Conservation (phyloP, 768 basidiomycete species). For the Macrocybe gigantea region DNA sequence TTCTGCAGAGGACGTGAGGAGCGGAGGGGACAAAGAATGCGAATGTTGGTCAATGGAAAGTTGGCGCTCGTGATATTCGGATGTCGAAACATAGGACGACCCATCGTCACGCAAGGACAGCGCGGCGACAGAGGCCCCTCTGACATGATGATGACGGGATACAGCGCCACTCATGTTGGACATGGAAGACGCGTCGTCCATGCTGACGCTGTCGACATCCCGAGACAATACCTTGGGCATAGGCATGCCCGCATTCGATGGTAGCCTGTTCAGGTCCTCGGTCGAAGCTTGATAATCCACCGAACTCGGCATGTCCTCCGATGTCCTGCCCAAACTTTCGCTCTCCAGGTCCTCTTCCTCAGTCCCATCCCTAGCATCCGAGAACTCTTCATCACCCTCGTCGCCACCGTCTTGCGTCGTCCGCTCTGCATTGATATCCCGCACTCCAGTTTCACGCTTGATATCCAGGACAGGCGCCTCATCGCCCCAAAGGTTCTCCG, state of each 20-base stretch:
- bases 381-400: conserved; percentile 17
- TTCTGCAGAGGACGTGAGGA: conserved; percentile 53
- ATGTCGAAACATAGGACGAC: conserved; percentile 24
- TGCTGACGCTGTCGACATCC: not conserved
- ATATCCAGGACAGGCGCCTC: conserved; percentile 26
- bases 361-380: conserved; percentile 20
- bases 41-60: conserved; percentile 12
- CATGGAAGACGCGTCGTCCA: conserved; percentile 6
- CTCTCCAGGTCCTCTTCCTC: conserved; percentile 16
- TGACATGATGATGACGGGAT: conserved; percentile 1
- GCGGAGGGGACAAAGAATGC: conserved; percentile 33
- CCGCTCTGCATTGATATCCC: conserved; percentile 19
- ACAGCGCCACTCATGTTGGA: conserved; percentile 1
- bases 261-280: conserved; percentile 16
- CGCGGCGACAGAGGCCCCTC: conserved; percentile 9
- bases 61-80: conserved; percentile 17
- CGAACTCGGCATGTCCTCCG: conserved; percentile 23
- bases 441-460: conserved; percentile 15
- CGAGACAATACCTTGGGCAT: not conserved
- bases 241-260: not conserved
- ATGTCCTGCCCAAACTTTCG: conserved; percentile 20
- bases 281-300: conserved; percentile 30
- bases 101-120: conserved; percentile 14
- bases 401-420: conserved; percentile 6
- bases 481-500: conserved; percentile 58